A percentile compares a stretch with the other conserved stretches of the same genome.
Conservation (phyloP, 164 flowering plant genomes). For the Sextonia rubra region DNA sequence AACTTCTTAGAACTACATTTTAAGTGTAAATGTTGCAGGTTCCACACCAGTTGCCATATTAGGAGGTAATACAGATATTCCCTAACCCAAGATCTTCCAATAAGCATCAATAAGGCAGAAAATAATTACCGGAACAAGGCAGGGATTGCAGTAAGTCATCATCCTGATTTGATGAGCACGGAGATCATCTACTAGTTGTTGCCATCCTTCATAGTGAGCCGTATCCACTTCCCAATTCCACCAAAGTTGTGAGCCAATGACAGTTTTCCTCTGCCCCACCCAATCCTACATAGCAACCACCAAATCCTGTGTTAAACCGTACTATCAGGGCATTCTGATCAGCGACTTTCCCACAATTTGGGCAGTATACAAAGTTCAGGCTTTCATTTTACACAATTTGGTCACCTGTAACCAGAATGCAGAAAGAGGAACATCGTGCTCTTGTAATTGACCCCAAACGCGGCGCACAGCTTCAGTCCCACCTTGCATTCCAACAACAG, state of each 20-base stretch:
- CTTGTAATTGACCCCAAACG: slow-evolving; percentile 46
- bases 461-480: slow-evolving; percentile 61
- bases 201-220: slow-evolving; percentile 58
- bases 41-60: too few relatives aligned
- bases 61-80: neutral
- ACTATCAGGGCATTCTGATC: neutral
- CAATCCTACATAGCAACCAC: slow-evolving; percentile 48
- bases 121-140: slow-evolving; percentile 65
- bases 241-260: slow-evolving; percentile 87
- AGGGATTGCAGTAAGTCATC: slow-evolving; percentile 92
- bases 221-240: slow-evolving; percentile 94
- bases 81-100: neutral
- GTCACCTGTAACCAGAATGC: slow-evolving; percentile 91
- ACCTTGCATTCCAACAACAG: slow-evolving; percentile 86
- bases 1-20: neutral
- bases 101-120: neutral
- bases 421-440: slow-evolving; percentile 60
- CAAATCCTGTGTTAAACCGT: neutral
- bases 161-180: slow-evolving; percentile 43
- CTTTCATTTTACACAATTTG: neutral
- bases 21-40: neutral
- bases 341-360: neutral
- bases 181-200: slow-evolving; percentile 55
- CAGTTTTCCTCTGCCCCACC: slow-evolving; percentile 80
- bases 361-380: neutral